Evolutionary conservation across 805 yeast genomes (phyloP), one percentile per base, ranked within the genome.

Genomic region (Starmerella lactis-condensi): DNA sequence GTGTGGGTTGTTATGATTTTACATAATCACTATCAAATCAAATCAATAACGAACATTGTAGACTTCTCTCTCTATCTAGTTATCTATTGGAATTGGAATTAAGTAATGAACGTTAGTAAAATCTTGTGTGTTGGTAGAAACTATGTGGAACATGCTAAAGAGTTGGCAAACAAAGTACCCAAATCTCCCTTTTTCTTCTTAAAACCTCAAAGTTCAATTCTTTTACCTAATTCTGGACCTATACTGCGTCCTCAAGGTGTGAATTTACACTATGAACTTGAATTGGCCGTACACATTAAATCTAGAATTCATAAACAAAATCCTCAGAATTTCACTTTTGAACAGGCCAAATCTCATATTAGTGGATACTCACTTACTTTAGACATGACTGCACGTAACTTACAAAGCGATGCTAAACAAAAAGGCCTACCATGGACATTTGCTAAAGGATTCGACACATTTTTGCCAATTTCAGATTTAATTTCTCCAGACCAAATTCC

Each of bases 391-490:
- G 96, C 93, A 0, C 68, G 99, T 52, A 81, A 83, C 47, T 91
- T 89, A 19, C 99, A 89, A 56, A 83, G 76, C 47, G 93, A 72
- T 46, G 94, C 94, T 22, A 89, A 89, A 56, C 66, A 65, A 56
- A 81, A 79, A 53, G 96, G 96, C 1, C 62, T 85, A 32, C 98
- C 99, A 4, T 89, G 99, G 99, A 57, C 85, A 4, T 79, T 82
- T 41, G 93, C 89, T 22, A 89, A 89, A 51, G 98, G 98, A 0
- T 85, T 82, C 52, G 99, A 89, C 49, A 85, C 98, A 0, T 89
- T 89, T 53, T 62, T 78, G 51, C 99, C 99, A 2, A 50, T 89
- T n/a, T 74, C 92, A 6, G 54, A 59, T 14, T 68, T 71, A 41
- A 73, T 89, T 33, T 67, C 83, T 7, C 75, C 76, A 46, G 52